Base-by-base conservation (phyloP, 176 grass and related monocot species). In the Phyllostachys edulis region DNA sequence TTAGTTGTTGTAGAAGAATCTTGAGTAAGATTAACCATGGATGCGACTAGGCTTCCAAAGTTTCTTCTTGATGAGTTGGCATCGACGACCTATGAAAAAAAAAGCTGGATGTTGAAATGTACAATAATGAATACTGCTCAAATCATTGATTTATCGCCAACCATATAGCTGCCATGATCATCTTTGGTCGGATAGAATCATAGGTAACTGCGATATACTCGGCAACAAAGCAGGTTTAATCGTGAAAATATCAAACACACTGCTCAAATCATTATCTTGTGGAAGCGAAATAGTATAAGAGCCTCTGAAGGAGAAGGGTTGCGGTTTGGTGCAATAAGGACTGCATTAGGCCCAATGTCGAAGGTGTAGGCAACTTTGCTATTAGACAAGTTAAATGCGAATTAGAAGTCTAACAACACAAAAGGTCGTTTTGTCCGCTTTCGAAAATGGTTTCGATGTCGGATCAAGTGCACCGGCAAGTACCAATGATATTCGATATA, bases 341-440 rank as follows among this genome's bases (percentile, higher is more conserved):
- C 96, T 16, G 91, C 93, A 41, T 99, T 95, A 12, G 96, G 96
- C 75, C 93, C 96, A 18, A 93, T 93, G 82, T 99, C 96, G 16
- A 99, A 99, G 16, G 96, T 99, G 85, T 96, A 95, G 2, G 91
- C 96, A 24, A 92, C 91, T n/a, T 93, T 99, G 78, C 26, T 59
- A 81, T 65, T 82, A 24, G 17, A 69, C 24, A 57, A 64, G 36
- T 20, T 4, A 59, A 40, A 41, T 16, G 0, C 1, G 10, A 75
- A 79, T 89, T 80, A 85, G 51, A 69, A 46, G n/a, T 66, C 12
- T 11, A 49, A 42, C 23, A 63, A 9, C 34, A 42, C 39, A 76
- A n/a, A 62, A 51, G 23, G 7, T 7, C 46, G 9, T 21, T 54
- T 18, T 14, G 0, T 42, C 26, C 59, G 52, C 50, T 42, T n/a